phyloP scores from a whole-genome alignment of 225 moss, liverwort and hornwort species.

The Sphagnum contortum region DNA sequence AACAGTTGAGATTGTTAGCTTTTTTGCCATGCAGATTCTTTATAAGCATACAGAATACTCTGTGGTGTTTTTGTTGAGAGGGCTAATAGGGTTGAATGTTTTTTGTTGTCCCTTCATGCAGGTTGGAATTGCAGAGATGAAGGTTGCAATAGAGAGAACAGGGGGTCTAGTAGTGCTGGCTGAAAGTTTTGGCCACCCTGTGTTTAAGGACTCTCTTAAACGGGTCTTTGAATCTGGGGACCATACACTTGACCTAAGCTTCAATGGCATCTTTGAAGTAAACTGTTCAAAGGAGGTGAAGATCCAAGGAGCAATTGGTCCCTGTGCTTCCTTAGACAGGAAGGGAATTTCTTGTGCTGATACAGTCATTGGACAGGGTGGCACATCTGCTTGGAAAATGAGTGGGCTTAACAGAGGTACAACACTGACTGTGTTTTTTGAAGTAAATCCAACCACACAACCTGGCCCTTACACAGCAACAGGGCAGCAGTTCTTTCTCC shows the following conservation, averaged over 20 bases:
- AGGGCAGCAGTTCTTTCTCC: conserved; percentile 84
- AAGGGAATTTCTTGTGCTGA: conserved; percentile 78
- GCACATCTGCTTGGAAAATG: conserved; percentile 88
- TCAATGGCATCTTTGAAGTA: conserved; percentile 92
- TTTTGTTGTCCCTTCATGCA: conserved; percentile 14
- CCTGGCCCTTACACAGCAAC: conserved; percentile 53
- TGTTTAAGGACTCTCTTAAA: conserved; percentile 90
- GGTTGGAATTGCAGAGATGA: conserved; percentile 99
- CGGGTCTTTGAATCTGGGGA: conserved; percentile 84
- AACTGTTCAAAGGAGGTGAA: conserved; percentile 93
- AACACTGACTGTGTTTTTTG: conserved; percentile 87
- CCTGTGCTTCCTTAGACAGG: conserved; percentile 90
- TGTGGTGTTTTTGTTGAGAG: too few relatives aligned
- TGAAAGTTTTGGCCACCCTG: conserved; percentile 95
- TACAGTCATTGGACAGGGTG: conserved; percentile 80
- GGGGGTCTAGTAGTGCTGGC: conserved; percentile 93
- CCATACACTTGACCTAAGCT: conserved; percentile 79
- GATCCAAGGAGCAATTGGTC: conserved; percentile 87
- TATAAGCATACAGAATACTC: too few relatives aligned
- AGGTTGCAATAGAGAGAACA: conserved; percentile 88
- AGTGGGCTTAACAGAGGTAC: conserved; percentile 91
- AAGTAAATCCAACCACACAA: conserved; percentile 66
- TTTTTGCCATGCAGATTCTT: too few relatives aligned
- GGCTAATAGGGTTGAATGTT: too few relatives aligned
- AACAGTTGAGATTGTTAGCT: too few relatives aligned